Base-by-base conservation (phyloP, 2,329 filamentous ascomycete species). In the Neopestalotiopsis clavispora region DNA sequence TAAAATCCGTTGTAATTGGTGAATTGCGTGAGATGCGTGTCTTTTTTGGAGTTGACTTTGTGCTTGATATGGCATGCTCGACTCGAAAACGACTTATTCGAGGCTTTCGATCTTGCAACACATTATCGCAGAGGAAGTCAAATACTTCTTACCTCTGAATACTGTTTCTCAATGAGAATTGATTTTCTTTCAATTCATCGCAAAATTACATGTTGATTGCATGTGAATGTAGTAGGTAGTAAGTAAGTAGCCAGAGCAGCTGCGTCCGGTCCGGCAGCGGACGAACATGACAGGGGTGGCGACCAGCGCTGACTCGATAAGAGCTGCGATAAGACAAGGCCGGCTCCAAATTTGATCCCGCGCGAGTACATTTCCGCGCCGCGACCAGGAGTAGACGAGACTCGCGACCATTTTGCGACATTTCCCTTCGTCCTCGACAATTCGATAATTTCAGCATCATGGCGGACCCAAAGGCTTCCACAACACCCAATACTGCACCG, bases 321-420 rank as follows among this genome's bases (percentile, higher is more conserved):
- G 63, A 66, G 49, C 63, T 66, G 49, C 63, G 63, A 66, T 66
- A 66, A 66, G 60, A 42, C 7, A 7, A 40, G 52, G 45, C 34
- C 6, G 28, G 28, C n/a, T n/a, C 52, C 52, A 66, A 66, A 66
- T 38, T 58, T 66, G 49, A 23, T 58, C n/a, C 34, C 23, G n/a
- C 52, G 4, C 10, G 59, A 62, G 20, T 52, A 14, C 59, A 62
- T 6, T 17, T 20, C n/a, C 59, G 59, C 57, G 23, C 6, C 13
- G 57, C 59, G 59, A 62, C 34, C 59, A 34, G 30, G 30, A 62
- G 28, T 17, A 62, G n/a, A 38, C 57, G 30, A 52, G 45, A n/a
- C n/a, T 52, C 45, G 20, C 45, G 20, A 52, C 45, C 14, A 52
- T 23, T 30, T 59, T 59, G 30, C 57, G 30, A 59, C 57, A 62